Conservation (phyloP, 495 filamentous ascomycete genomes). For the Jackrogersella minutella region DNA sequence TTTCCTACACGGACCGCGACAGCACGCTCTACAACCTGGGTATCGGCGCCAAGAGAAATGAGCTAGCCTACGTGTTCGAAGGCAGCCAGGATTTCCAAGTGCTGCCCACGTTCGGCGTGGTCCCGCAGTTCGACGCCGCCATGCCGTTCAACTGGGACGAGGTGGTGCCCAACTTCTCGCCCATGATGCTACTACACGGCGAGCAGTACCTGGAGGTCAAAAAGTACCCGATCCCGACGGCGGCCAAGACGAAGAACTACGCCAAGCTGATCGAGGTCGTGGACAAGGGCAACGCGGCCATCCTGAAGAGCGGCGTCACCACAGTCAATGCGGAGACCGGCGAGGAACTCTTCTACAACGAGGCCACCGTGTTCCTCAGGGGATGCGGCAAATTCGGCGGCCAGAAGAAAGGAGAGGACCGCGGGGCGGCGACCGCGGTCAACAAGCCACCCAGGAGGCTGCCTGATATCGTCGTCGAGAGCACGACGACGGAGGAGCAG, state of each 20-base stretch:
- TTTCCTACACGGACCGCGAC: conserved; percentile 83
- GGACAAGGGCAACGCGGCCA: conserved; percentile 92
- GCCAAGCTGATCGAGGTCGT: conserved; percentile 91
- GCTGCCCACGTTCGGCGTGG: conserved; percentile 92
- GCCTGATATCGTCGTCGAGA: conserved; percentile 84
- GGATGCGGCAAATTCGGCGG: conserved; percentile 94
- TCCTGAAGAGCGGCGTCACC: conserved; percentile 80
- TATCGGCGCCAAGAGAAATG: conserved; percentile 90
- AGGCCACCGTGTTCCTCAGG: conserved; percentile 88
- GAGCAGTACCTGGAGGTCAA: conserved; percentile 98
- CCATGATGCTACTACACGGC: conserved; percentile 99
- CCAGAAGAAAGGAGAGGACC: conserved; percentile 75
- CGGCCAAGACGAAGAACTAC: conserved; percentile 79
- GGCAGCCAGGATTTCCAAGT: conserved; percentile 89
- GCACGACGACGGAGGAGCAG: conserved; percentile 91
- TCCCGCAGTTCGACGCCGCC: conserved; percentile 88
- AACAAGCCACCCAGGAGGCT: conserved; percentile 80
- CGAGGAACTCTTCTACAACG: conserved; percentile 96
- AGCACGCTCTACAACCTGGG: conserved; percentile 96
- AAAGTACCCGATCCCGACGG: conserved; percentile 93
- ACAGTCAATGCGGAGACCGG: conserved; percentile 82
- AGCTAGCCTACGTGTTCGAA: conserved; percentile 88
- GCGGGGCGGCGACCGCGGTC: conserved; percentile 78
- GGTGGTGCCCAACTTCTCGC: conserved; percentile 91
- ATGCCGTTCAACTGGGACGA: conserved; percentile 82